Conservation (phyloP, 2,329 filamentous ascomycete species). For the Phoma sp. region DNA sequence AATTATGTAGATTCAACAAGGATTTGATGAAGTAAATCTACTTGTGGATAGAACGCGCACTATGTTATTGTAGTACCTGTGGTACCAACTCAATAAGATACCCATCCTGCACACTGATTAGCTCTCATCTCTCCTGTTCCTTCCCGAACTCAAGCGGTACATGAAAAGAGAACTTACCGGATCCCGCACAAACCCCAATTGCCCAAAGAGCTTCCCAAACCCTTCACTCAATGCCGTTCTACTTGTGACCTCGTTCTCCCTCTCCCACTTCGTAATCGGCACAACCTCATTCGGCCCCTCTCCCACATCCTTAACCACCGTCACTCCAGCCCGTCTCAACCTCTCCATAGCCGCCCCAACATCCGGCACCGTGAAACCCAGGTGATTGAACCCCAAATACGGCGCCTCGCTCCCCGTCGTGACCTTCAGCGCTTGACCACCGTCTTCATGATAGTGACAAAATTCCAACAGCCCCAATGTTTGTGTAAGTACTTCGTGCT, state of each 20-base stretch:
- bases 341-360: no score
- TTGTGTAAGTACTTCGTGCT: background rate
- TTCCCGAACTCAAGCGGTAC: background rate
- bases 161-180: background rate
- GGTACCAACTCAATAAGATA: conserved; percentile 44
- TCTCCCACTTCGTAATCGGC: conserved; percentile 1
- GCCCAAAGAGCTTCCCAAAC: background rate
- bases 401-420: no score
- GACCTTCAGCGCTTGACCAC: no score
- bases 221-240: background rate
- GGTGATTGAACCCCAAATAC: no score
- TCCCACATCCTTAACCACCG: conserved; percentile 22
- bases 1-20: no score
- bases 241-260: background rate
- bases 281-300: conserved; percentile 28
- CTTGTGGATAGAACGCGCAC: no score
- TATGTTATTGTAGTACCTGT: conserved; percentile 15
- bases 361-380: no score
- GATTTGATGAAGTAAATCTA: no score
- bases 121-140: background rate
- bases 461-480: background rate
- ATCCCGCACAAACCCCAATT: background rate
- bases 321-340: conserved; percentile 32
- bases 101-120: conserved; percentile 26
- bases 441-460: no score